Evolutionary conservation across 352 stramenopile genomes (phyloP).

Genomic region (Discostella stelligera): DNA sequence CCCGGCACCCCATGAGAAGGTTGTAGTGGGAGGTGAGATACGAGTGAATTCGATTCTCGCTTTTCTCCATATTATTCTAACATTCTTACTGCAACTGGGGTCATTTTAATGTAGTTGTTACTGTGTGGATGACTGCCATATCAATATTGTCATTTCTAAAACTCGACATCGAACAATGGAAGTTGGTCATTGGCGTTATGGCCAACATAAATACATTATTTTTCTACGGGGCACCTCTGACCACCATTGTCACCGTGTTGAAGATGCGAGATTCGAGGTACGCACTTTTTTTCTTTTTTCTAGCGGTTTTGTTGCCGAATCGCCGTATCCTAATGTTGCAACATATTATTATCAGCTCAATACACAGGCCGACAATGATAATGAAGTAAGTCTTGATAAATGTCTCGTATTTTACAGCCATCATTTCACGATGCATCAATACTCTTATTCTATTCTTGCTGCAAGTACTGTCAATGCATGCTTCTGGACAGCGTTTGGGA

Average conservation of each 20-base stretch:
- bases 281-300: neutral
- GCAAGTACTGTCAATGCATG: constrained; percentile 35
- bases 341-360: constrained; percentile 32
- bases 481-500: constrained; percentile 64
- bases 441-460: neutral
- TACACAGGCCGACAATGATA: constrained; percentile 62
- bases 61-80: neutral
- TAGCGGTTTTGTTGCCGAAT: neutral
- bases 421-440: neutral
- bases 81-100: neutral
- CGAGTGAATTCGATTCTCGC: neutral
- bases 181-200: constrained; percentile 57
- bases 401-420: neutral
- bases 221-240: constrained; percentile 76
- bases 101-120: constrained; percentile 10
- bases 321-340: neutral
- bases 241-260: constrained; percentile 60
- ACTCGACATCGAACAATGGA: constrained; percentile 12
- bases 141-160: constrained; percentile 40
- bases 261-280: constrained; percentile 45
- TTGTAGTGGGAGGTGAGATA: constrained; percentile 28
- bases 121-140: constrained; percentile 41
- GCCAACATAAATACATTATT: constrained; percentile 76
- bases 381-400: constrained; percentile 32
- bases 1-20: constrained; percentile 38